Base-by-base conservation (phyloP, 2,329 filamentous ascomycete genomes). In the Neonectria coccinea region DNA sequence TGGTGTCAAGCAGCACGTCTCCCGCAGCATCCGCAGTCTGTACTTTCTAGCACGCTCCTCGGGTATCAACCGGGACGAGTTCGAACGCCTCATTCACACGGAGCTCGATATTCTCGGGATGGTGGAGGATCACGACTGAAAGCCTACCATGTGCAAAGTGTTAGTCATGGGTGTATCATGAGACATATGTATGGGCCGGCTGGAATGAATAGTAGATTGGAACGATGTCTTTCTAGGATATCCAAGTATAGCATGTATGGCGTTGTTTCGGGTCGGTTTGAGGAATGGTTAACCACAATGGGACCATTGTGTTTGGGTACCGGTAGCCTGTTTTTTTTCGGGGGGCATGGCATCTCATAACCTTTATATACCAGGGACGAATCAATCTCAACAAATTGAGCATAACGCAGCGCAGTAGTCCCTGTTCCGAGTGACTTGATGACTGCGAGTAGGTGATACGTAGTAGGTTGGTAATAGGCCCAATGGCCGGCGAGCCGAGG, bases 1-100 rank as follows among this genome's bases (percentile, higher is more conserved):
- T 59, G 91, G 89, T 14, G 88, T 96, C 59, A 92, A 91, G 78
- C 90, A 94, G 78, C 92, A 95, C 78, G 89, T 96, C 48, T 90
- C 89, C 39, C 89, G 91, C 9, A 92, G 89, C 74, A 86, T 96
- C 60, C 91, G 92, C 82, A 94, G 91, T 77, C 78, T 96, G 68
- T 95, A 89, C 77, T 80, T 91, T 68, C 79, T 96, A 66, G 89
- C 92, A 25, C 86, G 86, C 45, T 85, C 89, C 1, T 88, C 88
- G 22, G 92, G 92, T 1, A 94, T 96, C 70, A 88, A 91, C 55
- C 83, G 89, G 48, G 87, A 88, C 36, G 92, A 95, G 75, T 96
- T 95, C 78, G 89, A 92, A 77, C 82, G 86, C 56, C 83, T 94
- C 65, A 86, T 95, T 12, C 86, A 84, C 77, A 88, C 86, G 22